Percentiles rank a stretch among this genome's conserved stretches.
phyloP scores from a whole-genome alignment of 441 rosid species.

The Syzygium syzygioides region DNA sequence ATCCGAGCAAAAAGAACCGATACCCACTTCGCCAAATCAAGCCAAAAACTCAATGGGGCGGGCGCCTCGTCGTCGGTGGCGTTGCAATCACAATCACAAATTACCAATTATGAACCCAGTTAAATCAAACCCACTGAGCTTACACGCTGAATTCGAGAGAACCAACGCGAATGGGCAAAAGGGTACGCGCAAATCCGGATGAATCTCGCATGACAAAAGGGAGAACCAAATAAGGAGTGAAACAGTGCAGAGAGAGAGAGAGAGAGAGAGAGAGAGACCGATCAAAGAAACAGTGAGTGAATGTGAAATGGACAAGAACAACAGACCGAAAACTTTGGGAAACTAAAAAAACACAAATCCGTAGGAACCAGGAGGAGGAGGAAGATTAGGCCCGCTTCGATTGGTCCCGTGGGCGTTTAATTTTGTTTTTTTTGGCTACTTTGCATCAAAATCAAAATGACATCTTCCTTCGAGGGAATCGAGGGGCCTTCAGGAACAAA shows the following conservation, averaged over 20 bases:
- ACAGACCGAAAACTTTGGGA: background rate
- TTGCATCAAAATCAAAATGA: background rate
- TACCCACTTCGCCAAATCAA: slow-evolving; percentile 2
- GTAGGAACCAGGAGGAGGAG: background rate
- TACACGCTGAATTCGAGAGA: background rate
- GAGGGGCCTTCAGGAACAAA: background rate
- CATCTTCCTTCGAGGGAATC: background rate
- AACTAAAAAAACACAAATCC: background rate
- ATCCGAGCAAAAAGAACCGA: background rate
- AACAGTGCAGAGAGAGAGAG: background rate
- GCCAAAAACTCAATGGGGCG: background rate
- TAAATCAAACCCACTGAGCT: background rate
- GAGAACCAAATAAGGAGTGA: background rate
- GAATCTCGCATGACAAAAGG: background rate
- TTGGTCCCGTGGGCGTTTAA: background rate
- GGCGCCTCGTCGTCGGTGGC: background rate
- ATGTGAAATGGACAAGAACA: background rate
- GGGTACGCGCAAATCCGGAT: background rate
- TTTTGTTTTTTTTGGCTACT: background rate
- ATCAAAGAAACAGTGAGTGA: background rate
- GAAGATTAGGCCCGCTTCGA: background rate
- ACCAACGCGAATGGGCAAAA: background rate
- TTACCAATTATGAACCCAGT: background rate
- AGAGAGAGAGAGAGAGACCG: background rate
- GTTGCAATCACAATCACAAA: background rate